Conservation (phyloP, 2,329 filamentous ascomycete species). For the Apiospora aurea region DNA sequence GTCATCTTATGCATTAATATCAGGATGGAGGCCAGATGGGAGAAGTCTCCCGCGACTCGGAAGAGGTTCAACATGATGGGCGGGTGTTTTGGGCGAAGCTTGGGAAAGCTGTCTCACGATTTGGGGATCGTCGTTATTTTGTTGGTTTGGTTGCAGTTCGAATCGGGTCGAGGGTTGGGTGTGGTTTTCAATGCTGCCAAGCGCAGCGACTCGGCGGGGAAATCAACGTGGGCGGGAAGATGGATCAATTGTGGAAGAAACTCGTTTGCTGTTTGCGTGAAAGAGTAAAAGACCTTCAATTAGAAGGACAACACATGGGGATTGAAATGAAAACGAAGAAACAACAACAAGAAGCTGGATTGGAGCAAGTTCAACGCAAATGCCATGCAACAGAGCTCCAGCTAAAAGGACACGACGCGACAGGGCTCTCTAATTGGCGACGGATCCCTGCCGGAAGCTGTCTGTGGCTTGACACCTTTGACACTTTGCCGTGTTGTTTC, state of each 20-base stretch:
- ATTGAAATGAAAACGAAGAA: neutral
- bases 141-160: neutral
- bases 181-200: constrained; percentile 12
- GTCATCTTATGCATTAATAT: constrained; percentile 98
- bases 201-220: constrained; percentile 12
- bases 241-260: neutral
- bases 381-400: constrained; percentile 1
- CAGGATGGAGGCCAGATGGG: constrained; percentile 91
- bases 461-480: constrained; percentile 11
- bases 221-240: constrained; percentile 8
- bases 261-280: neutral
- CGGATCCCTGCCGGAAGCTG: neutral
- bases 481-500: neutral
- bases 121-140: neutral
- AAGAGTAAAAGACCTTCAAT: neutral
- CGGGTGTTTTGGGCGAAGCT: neutral
- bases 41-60: constrained; percentile 78
- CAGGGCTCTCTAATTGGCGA: constrained; percentile 23
- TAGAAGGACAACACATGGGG: neutral
- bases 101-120: neutral
- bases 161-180: neutral
- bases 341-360: constrained; percentile 3
- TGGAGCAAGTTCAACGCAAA: neutral
- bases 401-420: constrained; percentile 23
- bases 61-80: constrained; percentile 59